Conservation (phyloP, 164 flowering plant genomes). For the Pachysandra terminalis region DNA sequence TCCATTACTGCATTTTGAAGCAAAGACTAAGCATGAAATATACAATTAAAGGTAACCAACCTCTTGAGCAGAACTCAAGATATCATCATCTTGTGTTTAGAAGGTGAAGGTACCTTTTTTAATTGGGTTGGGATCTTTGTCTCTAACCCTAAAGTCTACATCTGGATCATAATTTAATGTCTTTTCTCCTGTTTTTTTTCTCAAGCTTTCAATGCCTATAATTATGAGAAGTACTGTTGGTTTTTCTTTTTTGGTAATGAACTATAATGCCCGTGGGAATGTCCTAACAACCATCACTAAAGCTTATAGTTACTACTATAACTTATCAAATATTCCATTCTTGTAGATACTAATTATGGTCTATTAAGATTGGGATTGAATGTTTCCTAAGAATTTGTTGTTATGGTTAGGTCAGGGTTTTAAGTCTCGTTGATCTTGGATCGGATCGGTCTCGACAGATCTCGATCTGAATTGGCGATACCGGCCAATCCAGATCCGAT, state of each 20-base stretch:
- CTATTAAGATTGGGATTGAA: no score
- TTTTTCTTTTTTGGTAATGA: neutral
- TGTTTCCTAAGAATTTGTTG: no score
- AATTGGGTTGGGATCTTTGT: constrained; percentile 14
- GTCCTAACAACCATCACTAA: no score
- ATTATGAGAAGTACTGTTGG: constrained; percentile 10
- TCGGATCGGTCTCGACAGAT: no score
- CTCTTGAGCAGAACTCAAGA: constrained; percentile 24
- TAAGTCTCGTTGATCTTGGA: no score
- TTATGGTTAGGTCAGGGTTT: no score
- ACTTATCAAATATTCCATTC: no score
- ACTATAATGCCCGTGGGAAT: no score
- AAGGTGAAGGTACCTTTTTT: constrained; percentile 24
- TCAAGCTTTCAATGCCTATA: constrained; percentile 30
- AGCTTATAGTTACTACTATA: no score
- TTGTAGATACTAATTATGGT: no score
- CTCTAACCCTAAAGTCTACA: constrained; percentile 21
- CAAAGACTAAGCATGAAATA: neutral
- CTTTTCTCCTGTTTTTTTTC: constrained; percentile 8
- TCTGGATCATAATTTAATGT: constrained; percentile 25
- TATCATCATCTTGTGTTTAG: constrained; percentile 27
- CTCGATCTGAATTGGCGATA: no score
- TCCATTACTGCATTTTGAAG: constrained; percentile 4
- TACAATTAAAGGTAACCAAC: constrained; percentile 16
- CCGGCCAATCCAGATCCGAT: no score